Base-by-base conservation (phyloP, 345 rosid species). In the Melaleuca quinquenervia region DNA sequence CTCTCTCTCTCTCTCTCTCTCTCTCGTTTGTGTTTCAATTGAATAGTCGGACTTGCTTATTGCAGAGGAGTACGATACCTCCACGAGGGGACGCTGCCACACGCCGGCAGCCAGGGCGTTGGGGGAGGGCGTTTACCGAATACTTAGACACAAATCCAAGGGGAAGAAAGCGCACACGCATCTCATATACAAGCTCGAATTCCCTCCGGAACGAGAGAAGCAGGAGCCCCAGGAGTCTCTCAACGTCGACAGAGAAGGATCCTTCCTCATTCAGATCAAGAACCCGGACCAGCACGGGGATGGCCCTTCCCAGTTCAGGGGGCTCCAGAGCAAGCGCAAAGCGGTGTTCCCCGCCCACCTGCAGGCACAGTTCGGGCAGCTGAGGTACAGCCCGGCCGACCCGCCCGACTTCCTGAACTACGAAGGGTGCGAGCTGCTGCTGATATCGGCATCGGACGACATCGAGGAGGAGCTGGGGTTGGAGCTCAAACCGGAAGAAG, bases 381-480 rank as follows among this genome's bases (percentile, higher is more conserved):
- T 70, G 50, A 78, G 92, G 83, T 94, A 55, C 50, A 52, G 88
- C 0, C 91, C 93, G 3, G 97, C 94, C 1, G 97, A 96, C 84
- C 98, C 98, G 6, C 94, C 93, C 0, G 95, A 95, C 86, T 90
- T 94, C 62, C 75, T 96, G 89, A 94, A 94, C 88, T 91, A 94
- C 50, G 96, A 96, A 89, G 98, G 95, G 64, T 95, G 98, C 14
- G 99, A 95, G 89, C 87, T 96, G 18, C 85, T 94, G 84, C 89
- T 95, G 83, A 94, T 96, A 85, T 82, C 94, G 2, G 98, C 98
- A 0, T 92, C 96, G 0, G 97, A 94, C 49, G 95, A 94, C 62
- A 88, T 93, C 54, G 93, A 94, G 56, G 88, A 89, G 84, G 98
- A 94, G 88, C 80, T 96, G 64, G 95, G 98, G 11, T 32, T 96